These are phyloP conservation scores for Termitomyces sp. DNA, from an alignment of 768 basidiomycete genomes.

Conservation along the genomic window DNA sequence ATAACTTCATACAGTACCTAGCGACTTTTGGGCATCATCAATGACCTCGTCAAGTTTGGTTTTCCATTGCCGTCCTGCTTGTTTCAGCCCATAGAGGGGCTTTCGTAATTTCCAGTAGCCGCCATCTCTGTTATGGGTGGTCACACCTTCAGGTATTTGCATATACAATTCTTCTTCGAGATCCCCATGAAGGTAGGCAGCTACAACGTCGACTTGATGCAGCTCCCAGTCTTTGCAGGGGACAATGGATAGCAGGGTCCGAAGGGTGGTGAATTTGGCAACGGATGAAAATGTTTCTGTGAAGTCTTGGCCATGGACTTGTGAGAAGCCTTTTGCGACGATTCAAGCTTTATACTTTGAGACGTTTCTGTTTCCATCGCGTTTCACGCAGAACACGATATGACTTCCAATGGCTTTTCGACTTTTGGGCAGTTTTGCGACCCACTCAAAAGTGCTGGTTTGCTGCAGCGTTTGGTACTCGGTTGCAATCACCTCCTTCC, in stretches of 20 bases:
- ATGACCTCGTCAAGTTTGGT: neutral
- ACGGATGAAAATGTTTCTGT: too few relatives aligned
- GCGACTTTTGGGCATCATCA: too few relatives aligned
- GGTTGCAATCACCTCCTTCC: conserved; percentile 3
- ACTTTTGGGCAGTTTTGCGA: neutral
- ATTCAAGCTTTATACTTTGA: neutral
- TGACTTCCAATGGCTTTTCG: neutral
- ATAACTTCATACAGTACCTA: too few relatives aligned
- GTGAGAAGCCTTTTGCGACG: too few relatives aligned
- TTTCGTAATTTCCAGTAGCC: neutral
- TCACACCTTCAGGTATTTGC: neutral
- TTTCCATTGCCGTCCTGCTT: conserved; percentile 1
- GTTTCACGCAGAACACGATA: neutral
- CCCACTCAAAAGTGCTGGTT: conserved; percentile 1
- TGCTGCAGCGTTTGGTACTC: conserved; percentile 6
- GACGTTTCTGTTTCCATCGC: neutral
- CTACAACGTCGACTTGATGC: neutral
- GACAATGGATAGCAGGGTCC: neutral
- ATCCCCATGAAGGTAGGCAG: neutral
- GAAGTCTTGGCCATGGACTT: too few relatives aligned
- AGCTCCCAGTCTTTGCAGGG: neutral
- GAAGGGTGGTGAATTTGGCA: too few relatives aligned
- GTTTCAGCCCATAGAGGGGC: too few relatives aligned
- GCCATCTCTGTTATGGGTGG: neutral
- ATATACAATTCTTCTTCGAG: conserved; percentile 1